A percentile compares a stretch with the other conserved stretches of the same genome.
Evolutionary conservation across 768 basidiomycete genomes (phyloP).

Genomic region (Lentinula sp.): DNA sequence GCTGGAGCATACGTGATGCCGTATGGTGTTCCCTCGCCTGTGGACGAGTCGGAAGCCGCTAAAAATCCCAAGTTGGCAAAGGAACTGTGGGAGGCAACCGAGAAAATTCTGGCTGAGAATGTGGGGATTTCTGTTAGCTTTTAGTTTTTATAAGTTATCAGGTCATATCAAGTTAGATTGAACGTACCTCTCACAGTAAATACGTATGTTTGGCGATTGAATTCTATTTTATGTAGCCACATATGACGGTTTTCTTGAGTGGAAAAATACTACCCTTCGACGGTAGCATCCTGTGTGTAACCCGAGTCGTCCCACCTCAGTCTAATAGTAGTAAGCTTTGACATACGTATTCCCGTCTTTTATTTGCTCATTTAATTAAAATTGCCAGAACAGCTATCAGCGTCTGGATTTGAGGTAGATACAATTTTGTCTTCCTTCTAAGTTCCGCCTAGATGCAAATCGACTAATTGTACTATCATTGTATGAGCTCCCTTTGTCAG

Average conservation of each 20-base stretch:
- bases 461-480: neutral
- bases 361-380: neutral
- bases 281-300: too few species aligned
- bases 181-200: too few species aligned
- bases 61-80: conserved; percentile 24
- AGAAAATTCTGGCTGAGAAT: conserved; percentile 17
- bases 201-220: too few species aligned
- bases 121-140: neutral
- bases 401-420: neutral
- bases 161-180: too few species aligned
- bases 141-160: neutral
- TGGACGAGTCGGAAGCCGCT: conserved; percentile 20
- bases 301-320: too few species aligned
- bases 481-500: neutral
- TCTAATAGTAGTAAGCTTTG: too few species aligned
- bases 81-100: conserved; percentile 33
- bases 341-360: too few species aligned
- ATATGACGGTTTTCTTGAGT: too few species aligned
- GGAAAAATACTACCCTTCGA: too few species aligned
- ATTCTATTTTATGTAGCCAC: too few species aligned
- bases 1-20: conserved; percentile 32
- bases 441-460: neutral
- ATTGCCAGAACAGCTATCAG: neutral
- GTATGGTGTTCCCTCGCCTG: conserved; percentile 18
- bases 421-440: neutral